These are phyloP conservation scores for Solanum boliviense DNA, from an alignment of 257 asterid genomes.

Conservation along the genomic window DNA sequence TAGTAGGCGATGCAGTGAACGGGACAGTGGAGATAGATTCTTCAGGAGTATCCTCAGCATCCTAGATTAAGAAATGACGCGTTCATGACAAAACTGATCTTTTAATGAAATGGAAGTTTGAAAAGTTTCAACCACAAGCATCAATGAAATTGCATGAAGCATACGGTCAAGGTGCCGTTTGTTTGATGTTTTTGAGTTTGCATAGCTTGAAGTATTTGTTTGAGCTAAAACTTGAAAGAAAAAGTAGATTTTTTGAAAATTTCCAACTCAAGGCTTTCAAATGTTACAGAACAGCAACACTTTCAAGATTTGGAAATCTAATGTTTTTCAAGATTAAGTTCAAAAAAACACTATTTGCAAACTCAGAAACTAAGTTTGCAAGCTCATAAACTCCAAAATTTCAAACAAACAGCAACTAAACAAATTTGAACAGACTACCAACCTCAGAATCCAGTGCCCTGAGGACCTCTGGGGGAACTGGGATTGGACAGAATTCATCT, in stretches of 20 bases:
- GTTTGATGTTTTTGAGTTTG: not conserved
- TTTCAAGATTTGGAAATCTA: not conserved
- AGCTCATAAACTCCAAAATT: not conserved
- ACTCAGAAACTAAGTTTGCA: not conserved
- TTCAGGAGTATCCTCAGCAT: constrained; percentile 14
- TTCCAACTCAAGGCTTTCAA: not conserved
- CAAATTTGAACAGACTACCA: not conserved
- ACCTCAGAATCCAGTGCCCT: constrained; percentile 63
- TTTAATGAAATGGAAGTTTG: not conserved
- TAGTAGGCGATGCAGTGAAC: constrained; percentile 33
- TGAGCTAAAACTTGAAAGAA: not conserved
- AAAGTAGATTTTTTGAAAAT: not conserved
- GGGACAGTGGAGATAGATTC: constrained; percentile 38
- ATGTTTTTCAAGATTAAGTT: not conserved
- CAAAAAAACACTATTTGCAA: not conserved
- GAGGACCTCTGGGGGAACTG: constrained; percentile 58
- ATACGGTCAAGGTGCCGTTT: not conserved
- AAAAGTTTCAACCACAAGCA: not conserved
- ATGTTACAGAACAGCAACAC: not conserved
- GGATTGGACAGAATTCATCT: constrained; percentile 79
- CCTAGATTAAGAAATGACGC: constrained; percentile 24
- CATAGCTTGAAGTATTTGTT: not conserved
- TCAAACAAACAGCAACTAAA: not conserved
- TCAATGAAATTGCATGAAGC: not conserved
- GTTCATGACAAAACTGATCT: not conserved